A percentile compares a stretch with the other conserved stretches of the same genome.
phyloP scores from a whole-genome alignment of 2,329 filamentous ascomycete genomes.

The Diplocarpon rosae region DNA sequence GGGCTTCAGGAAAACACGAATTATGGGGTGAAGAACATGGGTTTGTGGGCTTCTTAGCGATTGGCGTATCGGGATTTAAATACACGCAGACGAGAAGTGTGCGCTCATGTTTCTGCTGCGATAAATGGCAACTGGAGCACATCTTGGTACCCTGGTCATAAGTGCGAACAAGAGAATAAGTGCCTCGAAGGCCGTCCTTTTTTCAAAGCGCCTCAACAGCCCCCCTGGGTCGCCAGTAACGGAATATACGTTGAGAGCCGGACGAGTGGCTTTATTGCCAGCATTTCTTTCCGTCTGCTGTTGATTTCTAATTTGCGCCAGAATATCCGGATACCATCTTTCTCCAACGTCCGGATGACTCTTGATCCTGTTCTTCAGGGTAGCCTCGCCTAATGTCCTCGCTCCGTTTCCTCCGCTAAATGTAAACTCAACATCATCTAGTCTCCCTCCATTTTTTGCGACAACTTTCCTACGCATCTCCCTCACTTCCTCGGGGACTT shows the following conservation, averaged over 20 bases:
- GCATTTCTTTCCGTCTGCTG: constrained; percentile 35
- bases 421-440: constrained; percentile 78
- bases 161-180: too few relatives aligned
- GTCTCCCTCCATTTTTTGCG: constrained; percentile 40
- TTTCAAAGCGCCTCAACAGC: constrained; percentile 32
- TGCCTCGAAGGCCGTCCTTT: background rate
- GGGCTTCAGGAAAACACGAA: too few relatives aligned
- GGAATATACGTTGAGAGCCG: constrained; percentile 9
- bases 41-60: constrained; percentile 10
- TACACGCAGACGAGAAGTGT: constrained; percentile 1
- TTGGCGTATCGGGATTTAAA: constrained; percentile 19
- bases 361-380: constrained; percentile 73
- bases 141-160: too few relatives aligned
- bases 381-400: constrained; percentile 71
- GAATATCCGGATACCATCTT: constrained; percentile 59
- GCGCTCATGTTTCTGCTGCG: constrained; percentile 11
- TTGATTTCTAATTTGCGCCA: constrained; percentile 45
- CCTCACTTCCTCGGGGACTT: constrained; percentile 50
- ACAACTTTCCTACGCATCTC: constrained; percentile 50
- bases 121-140: background rate
- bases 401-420: constrained; percentile 54
- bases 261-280: constrained; percentile 13
- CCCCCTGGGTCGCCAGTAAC: constrained; percentile 19
- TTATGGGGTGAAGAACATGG: constrained; percentile 2
- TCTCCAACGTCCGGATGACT: constrained; percentile 81